Percentiles rank a stretch among this genome's conserved stretches.
These are phyloP conservation scores for Cornus controversa DNA, from an alignment of 148 eudicot genomes.

Conservation along the genomic window DNA sequence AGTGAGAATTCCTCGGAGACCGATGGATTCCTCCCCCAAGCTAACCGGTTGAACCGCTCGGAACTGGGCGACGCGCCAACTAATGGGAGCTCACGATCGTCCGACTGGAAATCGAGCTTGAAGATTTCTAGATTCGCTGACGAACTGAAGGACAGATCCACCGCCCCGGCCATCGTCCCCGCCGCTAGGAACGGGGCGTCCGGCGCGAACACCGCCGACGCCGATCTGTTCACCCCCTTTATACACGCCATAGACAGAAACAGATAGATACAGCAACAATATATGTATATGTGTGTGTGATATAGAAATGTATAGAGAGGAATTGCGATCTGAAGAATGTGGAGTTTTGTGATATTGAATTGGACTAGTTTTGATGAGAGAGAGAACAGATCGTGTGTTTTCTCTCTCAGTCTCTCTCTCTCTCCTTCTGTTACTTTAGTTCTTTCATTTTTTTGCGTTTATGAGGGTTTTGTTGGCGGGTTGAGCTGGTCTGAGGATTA, in stretches of 20 bases:
- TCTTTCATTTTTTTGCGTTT: not conserved
- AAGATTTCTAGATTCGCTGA: slow-evolving; percentile 80
- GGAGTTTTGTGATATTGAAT: not conserved
- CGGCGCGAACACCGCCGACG: slow-evolving; percentile 80
- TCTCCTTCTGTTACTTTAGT: not conserved
- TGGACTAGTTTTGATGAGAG: too few species aligned
- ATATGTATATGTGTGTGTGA: not conserved
- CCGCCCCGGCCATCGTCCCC: slow-evolving; percentile 95
- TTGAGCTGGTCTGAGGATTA: not conserved
- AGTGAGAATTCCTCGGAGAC: slow-evolving; percentile 61
- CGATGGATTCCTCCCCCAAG: slow-evolving; percentile 59
- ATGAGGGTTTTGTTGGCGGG: not conserved
- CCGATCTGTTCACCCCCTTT: slow-evolving; percentile 77
- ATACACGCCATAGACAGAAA: slow-evolving; percentile 46
- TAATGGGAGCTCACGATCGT: slow-evolving; percentile 53
- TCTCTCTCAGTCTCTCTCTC: not conserved
- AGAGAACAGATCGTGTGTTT: not conserved
- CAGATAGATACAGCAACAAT: not conserved
- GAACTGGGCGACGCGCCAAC: slow-evolving; percentile 57
- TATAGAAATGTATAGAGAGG: not conserved
- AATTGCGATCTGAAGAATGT: not conserved
- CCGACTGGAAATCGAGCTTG: slow-evolving; percentile 78
- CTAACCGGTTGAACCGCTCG: slow-evolving; percentile 75
- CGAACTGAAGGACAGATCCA: slow-evolving; percentile 86
- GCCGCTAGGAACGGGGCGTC: slow-evolving; percentile 77